These are phyloP conservation scores for Alternaria sp. DNA, from an alignment of 2,329 filamentous ascomycete species.

Conservation along the genomic window DNA sequence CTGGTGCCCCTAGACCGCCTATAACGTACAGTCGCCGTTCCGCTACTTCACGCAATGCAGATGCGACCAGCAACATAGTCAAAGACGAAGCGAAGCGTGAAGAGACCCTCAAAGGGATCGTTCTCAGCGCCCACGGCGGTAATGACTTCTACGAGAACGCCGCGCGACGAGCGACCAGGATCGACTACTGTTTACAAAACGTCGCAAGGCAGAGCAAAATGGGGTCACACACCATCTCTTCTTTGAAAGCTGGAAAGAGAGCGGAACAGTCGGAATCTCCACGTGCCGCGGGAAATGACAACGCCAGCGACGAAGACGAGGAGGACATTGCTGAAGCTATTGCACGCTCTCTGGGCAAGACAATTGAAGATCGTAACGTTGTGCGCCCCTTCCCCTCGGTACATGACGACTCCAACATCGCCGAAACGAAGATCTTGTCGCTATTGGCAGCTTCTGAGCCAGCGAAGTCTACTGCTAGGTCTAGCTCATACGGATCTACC, in stretches of 20 bases:
- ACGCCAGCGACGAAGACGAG: background rate
- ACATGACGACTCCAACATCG: background rate
- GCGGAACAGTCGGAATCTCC: background rate
- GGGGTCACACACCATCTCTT: background rate
- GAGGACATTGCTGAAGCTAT: constrained; percentile 10
- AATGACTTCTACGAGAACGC: background rate
- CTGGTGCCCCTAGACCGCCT: background rate
- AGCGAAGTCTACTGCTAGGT: background rate
- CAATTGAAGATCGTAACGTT: background rate
- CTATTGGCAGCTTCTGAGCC: background rate
- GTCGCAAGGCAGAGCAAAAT: background rate
- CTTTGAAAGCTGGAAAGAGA: background rate
- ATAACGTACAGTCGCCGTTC: background rate
- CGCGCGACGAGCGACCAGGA: background rate
- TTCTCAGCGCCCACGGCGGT: background rate
- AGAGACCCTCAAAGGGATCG: background rate
- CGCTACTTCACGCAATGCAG: too few relatives aligned
- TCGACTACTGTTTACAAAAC: background rate
- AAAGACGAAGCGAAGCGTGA: constrained; percentile 4
- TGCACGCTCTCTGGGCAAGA: constrained; percentile 2
- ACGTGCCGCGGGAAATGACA: background rate
- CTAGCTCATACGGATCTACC: background rate
- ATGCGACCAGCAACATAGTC: background rate
- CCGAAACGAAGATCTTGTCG: background rate
- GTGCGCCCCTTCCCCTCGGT: background rate